phyloP scores from a whole-genome alignment of 768 basidiomycete genomes.

The Rubroboletus satanas region DNA sequence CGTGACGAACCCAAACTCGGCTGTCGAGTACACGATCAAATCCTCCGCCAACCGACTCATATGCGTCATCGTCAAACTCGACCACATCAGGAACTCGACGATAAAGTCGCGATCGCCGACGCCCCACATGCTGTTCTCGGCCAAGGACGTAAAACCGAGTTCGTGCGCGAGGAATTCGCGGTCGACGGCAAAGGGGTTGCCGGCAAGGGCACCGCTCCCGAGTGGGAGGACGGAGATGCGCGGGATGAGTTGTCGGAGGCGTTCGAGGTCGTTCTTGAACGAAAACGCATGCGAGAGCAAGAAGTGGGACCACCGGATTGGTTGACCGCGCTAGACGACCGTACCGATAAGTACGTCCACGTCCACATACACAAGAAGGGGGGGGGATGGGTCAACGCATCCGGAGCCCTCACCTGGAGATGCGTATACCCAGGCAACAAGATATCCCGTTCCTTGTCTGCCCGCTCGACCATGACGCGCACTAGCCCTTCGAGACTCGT shows the following conservation, averaged over 20 bases:
- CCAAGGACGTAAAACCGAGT: constrained; percentile 81
- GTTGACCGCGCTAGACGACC: constrained; percentile 79
- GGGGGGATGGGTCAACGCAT: neutral
- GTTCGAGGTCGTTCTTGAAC: constrained; percentile 84
- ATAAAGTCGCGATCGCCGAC: constrained; percentile 97
- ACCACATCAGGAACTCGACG: constrained; percentile 97
- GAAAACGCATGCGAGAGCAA: constrained; percentile 93
- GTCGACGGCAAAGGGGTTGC: constrained; percentile 93
- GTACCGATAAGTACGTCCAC: neutral
- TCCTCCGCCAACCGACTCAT: constrained; percentile 95
- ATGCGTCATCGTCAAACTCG: constrained; percentile 87
- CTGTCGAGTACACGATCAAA: constrained; percentile 92
- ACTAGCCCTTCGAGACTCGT: constrained; percentile 71
- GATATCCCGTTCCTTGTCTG: constrained; percentile 88
- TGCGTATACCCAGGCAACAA: constrained; percentile 97
- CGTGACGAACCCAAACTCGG: constrained; percentile 96
- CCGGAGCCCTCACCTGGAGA: constrained; percentile 62
- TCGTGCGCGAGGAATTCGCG: constrained; percentile 89
- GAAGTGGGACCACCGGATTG: constrained; percentile 98
- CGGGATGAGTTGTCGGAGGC: constrained; percentile 77
- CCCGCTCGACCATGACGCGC: constrained; percentile 85
- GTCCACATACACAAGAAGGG: neutral
- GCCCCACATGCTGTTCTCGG: constrained; percentile 96
- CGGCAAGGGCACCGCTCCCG: constrained; percentile 92
- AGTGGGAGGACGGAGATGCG: constrained; percentile 92